A percentile compares a stretch with the other conserved stretches of the same genome.
Conservation (phyloP, 148 eudicot genomes). For the Selenicereus undatus region DNA sequence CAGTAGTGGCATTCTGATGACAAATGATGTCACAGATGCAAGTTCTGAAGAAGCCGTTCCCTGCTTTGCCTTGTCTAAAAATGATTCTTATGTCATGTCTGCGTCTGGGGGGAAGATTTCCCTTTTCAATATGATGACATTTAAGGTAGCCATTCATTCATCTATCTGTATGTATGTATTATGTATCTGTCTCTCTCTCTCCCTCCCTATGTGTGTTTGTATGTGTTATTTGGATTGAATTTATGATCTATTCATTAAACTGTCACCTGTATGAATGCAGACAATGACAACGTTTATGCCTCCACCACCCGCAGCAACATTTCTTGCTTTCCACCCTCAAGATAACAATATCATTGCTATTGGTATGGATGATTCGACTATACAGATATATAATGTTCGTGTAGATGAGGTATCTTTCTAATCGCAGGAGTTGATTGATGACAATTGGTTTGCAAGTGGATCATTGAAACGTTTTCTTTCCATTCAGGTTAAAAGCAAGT, state of each 20-base stretch:
- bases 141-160: slow-evolving; percentile 48
- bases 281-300: slow-evolving; percentile 90
- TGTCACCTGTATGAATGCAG: slow-evolving; percentile 42
- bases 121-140: slow-evolving; percentile 85
- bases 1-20: slow-evolving; percentile 75
- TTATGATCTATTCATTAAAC: background rate
- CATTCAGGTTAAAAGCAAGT: slow-evolving; percentile 77
- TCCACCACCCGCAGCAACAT: slow-evolving; percentile 93
- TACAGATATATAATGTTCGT: slow-evolving; percentile 90
- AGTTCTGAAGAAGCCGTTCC: slow-evolving; percentile 68
- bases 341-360: slow-evolving; percentile 94
- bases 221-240: background rate
- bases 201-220: too few relatives aligned
- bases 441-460: background rate
- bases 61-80: slow-evolving; percentile 92
- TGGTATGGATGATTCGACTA: slow-evolving; percentile 93
- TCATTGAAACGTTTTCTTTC: slow-evolving; percentile 1
- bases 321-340: slow-evolving; percentile 88
- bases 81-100: slow-evolving; percentile 93
- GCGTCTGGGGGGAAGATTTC: slow-evolving; percentile 87
- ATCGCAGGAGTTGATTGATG: background rate
- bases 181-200: too few relatives aligned
- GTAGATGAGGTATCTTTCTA: slow-evolving; percentile 65
- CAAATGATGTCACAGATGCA: slow-evolving; percentile 65
- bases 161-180: background rate